A percentile compares a stretch with the other conserved stretches of the same genome.
phyloP scores from a whole-genome alignment of 805 yeast genomes.

The Starmerella stigmatis region DNA sequence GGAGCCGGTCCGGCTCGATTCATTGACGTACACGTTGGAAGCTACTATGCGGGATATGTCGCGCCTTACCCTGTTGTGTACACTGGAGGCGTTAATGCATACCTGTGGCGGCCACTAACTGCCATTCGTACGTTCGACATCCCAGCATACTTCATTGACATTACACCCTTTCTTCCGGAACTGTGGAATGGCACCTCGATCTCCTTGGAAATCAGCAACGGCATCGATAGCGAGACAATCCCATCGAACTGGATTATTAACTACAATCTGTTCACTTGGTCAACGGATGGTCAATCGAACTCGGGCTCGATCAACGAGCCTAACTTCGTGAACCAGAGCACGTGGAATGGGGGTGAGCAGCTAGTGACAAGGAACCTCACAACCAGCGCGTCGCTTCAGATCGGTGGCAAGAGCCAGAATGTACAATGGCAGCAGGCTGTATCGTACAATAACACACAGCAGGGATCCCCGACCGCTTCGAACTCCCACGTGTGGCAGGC shows the following conservation, averaged over 20 bases:
- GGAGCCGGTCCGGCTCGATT: slow-evolving; percentile 37
- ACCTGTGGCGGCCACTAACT: slow-evolving; percentile 73
- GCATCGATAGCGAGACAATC: slow-evolving; percentile 18
- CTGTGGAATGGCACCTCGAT: slow-evolving; percentile 50
- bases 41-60: slow-evolving; percentile 46
- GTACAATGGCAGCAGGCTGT: slow-evolving; percentile 20
- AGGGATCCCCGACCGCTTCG: background rate
- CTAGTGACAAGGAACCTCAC: slow-evolving; percentile 9
- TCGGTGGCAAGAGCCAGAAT: slow-evolving; percentile 18
- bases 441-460: slow-evolving; percentile 14
- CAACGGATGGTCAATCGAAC: slow-evolving; percentile 20
- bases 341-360: background rate
- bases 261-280: slow-evolving; percentile 29
- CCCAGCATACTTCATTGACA: slow-evolving; percentile 56
- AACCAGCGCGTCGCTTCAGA: slow-evolving; percentile 17
- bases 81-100: slow-evolving; percentile 75
- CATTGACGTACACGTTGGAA: slow-evolving; percentile 52
- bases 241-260: slow-evolving; percentile 29
- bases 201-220: slow-evolving; percentile 41
- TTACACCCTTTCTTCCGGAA: slow-evolving; percentile 59
- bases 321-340: background rate
- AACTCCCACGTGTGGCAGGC: slow-evolving; percentile 16
- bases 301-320: slow-evolving; percentile 16
- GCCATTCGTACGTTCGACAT: slow-evolving; percentile 65
- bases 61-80: slow-evolving; percentile 65